These are phyloP conservation scores for Parietichytrium sp. DNA, from an alignment of 108 stramenopile species.

Conservation along the genomic window DNA sequence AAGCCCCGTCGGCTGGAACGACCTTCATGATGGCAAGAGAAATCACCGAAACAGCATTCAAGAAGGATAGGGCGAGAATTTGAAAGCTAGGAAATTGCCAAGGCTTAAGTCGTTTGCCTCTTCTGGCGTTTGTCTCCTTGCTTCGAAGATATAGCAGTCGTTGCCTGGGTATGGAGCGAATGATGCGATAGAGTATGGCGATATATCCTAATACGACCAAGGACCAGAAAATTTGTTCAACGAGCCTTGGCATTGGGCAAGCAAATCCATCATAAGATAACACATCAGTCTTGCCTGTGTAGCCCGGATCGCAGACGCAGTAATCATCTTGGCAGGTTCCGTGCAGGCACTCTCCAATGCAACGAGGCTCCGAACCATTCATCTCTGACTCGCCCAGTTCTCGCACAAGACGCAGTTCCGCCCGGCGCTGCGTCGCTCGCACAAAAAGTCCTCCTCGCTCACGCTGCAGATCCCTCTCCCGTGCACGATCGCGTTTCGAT, in stretches of 20 bases:
- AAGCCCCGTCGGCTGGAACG: neutral
- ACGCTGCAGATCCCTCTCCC: no score
- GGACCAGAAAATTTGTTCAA: neutral
- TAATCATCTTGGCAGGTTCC: neutral
- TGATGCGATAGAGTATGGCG: neutral
- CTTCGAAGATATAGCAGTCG: neutral
- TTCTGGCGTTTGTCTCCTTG: neutral
- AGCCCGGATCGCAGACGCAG: conserved; percentile 18
- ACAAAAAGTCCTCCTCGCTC: no score
- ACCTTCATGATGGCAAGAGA: neutral
- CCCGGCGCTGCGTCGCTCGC: no score
- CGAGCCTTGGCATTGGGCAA: neutral
- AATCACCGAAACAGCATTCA: neutral
- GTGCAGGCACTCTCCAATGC: neutral
- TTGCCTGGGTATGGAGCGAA: neutral
- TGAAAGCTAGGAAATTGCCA: neutral
- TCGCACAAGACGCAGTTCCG: no score
- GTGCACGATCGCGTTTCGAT: no score
- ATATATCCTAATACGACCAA: neutral
- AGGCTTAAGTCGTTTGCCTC: neutral
- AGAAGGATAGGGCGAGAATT: neutral
- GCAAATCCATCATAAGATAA: conserved; percentile 3
- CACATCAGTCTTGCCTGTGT: conserved; percentile 29
- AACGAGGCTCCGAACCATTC: no score
- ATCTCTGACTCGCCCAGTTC: no score